Percentiles rank a stretch among this genome's conserved stretches.
These are phyloP conservation scores for Physcomitrellopsis africana DNA, from an alignment of 225 moss, liverwort and hornwort species.

Conservation along the genomic window DNA sequence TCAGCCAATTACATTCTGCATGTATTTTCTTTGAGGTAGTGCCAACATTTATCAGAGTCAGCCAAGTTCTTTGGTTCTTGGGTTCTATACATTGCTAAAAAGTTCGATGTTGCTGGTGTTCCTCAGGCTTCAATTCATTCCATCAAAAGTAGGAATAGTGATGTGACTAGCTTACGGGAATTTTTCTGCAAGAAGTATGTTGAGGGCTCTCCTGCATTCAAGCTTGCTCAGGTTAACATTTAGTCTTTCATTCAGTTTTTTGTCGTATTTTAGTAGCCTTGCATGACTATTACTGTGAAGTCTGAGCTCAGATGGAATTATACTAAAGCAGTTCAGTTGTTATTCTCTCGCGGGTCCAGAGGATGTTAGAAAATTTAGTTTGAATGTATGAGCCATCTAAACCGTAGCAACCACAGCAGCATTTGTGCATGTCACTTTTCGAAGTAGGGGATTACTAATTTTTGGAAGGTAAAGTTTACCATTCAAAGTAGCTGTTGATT, in stretches of 20 bases:
- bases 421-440: conserved; percentile 4
- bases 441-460: neutral
- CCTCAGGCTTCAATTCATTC: conserved; percentile 97
- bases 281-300: neutral
- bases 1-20: neutral
- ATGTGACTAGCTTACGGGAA: conserved; percentile 80
- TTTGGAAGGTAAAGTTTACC: conserved; percentile 9
- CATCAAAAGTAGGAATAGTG: conserved; percentile 96
- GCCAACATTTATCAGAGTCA: neutral
- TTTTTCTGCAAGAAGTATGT: conserved; percentile 97
- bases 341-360: conserved; percentile 7
- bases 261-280: conserved; percentile 1
- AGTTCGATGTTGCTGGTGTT: conserved; percentile 6
- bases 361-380: neutral
- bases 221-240: conserved; percentile 84
- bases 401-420: conserved; percentile 6
- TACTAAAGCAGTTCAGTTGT: neutral
- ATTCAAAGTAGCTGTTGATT: conserved; percentile 13
- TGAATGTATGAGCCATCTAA: neutral
- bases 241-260: neutral
- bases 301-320: neutral
- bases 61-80: neutral
- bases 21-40: conserved; percentile 11
- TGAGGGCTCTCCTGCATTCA: conserved; percentile 89
- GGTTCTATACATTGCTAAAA: neutral